Base-by-base conservation (phyloP, 108 stramenopile species). In the Cyclotella cryptica region DNA sequence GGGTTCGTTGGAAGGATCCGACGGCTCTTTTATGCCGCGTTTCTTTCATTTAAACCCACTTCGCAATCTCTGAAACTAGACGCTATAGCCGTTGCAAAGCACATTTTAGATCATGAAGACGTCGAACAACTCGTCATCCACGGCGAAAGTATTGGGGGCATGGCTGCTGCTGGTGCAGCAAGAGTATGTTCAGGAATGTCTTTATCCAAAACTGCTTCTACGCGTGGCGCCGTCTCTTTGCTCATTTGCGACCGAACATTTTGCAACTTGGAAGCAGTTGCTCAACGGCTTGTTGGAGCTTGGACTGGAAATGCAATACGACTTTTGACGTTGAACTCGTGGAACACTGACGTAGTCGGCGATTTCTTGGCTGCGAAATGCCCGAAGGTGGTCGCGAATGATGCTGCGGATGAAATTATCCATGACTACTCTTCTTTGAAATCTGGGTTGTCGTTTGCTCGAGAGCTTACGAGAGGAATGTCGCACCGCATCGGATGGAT, bases 181-280 rank as follows among this genome's bases (percentile, higher is more conserved):
- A 77, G 81, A 21, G 69, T 76, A 29, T 72, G 91, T 35, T 84
- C 85, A 19, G 65, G 70, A 18, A 59, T 12, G 0, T 21, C 55
- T 9, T n/a, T 57, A 4, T 58, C 64, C 3, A 69, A 41, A 27
- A 35, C 52, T 11, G 43, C 79, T 10, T 41, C 52, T 1, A 64
- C 65, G 9, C 55, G 54, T 19, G 65, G 71, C 27, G 85, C 74
- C 42, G 19, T 88, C 18, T 65, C 87, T 22, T 69, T 95, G 41
- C 79, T 96, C 28, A 81, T 96, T 71, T 93, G 95, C 62, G 95
- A 96, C 79, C 80, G 95, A 61, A 93, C 95, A 1, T 96, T 96
- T 77, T 91, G 91, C 80, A 96, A 96, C 54, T 69, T 96, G 46
- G 88, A 93, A 70, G 90, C 92, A 1, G 87, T 89, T 0, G 95